Evolutionary conservation across 2,329 filamentous ascomycete species (phyloP).

Genomic region (Cercospora canescens): DNA sequence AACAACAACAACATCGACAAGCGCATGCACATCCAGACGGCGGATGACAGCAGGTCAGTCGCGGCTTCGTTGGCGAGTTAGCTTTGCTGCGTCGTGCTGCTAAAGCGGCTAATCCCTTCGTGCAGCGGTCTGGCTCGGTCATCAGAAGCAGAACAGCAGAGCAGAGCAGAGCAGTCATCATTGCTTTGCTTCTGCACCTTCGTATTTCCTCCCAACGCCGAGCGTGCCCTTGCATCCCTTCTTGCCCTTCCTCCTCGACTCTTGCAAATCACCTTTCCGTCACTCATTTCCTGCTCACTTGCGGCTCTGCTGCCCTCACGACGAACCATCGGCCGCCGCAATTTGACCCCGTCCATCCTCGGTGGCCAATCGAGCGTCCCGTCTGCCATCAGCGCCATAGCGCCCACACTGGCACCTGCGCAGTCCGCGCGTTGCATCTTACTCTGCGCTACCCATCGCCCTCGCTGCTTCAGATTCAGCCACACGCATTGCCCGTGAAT

Average conservation of each 20-base stretch:
- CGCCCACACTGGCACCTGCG: neutral
- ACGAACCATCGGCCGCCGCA: conserved; percentile 1
- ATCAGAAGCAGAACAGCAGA: neutral
- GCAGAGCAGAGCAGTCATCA: too few relatives aligned
- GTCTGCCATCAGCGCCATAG: neutral
- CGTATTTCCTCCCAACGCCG: neutral
- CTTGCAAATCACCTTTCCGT: neutral
- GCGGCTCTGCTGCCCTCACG: neutral
- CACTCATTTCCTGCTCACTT: conserved; percentile 4
- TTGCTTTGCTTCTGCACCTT: neutral
- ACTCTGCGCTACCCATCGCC: neutral
- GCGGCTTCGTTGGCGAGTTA: neutral
- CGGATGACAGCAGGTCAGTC: too few relatives aligned
- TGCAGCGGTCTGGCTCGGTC: neutral
- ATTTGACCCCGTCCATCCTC: neutral
- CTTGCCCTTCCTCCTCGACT: neutral
- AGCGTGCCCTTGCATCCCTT: neutral
- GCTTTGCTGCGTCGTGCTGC: neutral
- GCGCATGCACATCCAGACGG: too few relatives aligned
- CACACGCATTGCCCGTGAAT: neutral
- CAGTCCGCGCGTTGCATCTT: neutral
- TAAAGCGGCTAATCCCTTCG: neutral
- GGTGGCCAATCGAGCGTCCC: neutral
- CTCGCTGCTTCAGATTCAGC: neutral
- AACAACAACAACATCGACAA: neutral